phyloP scores from a whole-genome alignment of 805 yeast genomes.

The Saccharomycopsis amapae region DNA sequence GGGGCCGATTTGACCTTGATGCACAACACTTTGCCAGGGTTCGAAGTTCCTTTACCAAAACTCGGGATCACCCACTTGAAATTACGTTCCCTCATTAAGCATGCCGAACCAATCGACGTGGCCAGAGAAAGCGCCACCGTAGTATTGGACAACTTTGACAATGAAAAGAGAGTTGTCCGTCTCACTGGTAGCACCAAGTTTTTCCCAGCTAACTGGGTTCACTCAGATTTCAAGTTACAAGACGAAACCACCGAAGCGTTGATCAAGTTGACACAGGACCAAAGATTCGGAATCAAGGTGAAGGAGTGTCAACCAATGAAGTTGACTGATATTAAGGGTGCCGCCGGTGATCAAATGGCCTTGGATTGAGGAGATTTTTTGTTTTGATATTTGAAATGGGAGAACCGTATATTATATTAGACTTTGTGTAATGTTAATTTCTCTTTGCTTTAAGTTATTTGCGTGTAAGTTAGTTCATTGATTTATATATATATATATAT shows the following conservation, averaged over 20 bases:
- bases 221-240: constrained; percentile 61
- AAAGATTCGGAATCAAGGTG: constrained; percentile 59
- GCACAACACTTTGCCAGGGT: constrained; percentile 48
- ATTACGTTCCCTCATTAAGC: constrained; percentile 53
- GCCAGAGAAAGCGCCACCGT: constrained; percentile 81
- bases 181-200: constrained; percentile 72
- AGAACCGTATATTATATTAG: too few species aligned
- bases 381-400: too few species aligned
- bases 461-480: too few species aligned
- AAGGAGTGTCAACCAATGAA: constrained; percentile 56
- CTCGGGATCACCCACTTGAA: constrained; percentile 65
- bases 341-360: background rate
- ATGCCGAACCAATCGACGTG: constrained; percentile 43
- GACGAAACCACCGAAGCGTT: constrained; percentile 48
- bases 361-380: too few species aligned
- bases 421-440: too few species aligned
- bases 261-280: constrained; percentile 54
- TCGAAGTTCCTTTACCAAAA: constrained; percentile 69
- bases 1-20: constrained; percentile 35
- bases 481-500: too few species aligned
- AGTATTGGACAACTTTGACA: constrained; percentile 42
- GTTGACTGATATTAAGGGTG: constrained; percentile 3
- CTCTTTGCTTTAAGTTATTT: too few species aligned
- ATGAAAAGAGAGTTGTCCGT: constrained; percentile 46
- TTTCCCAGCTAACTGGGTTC: constrained; percentile 79